Conservation (phyloP, 345 rosid species). For the Aurinia saxatilis region DNA sequence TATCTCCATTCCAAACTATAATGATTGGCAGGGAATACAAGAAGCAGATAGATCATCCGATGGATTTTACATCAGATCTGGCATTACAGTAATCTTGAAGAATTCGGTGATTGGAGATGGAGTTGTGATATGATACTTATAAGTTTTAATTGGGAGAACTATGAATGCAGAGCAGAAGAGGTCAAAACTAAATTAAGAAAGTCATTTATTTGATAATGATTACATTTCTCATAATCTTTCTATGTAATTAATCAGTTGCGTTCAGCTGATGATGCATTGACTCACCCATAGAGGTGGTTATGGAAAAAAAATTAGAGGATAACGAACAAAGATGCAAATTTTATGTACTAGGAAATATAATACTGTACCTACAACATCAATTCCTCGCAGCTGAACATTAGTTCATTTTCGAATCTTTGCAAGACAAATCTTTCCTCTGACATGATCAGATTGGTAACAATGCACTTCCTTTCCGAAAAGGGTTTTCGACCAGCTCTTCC, state of each 20-base stretch:
- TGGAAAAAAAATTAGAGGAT: background rate
- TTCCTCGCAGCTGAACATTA: conserved; percentile 69
- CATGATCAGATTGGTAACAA: conserved; percentile 56
- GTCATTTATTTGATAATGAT: conserved; percentile 1
- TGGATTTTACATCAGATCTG: conserved; percentile 83
- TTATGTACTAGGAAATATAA: conserved; percentile 7
- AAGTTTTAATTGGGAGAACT: conserved; percentile 19
- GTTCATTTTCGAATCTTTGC: conserved; percentile 82
- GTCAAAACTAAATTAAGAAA: background rate
- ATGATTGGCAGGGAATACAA: conserved; percentile 55
- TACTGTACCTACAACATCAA: conserved; percentile 22
- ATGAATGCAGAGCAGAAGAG: conserved; percentile 13
- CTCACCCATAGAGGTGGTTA: background rate
- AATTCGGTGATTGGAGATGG: conserved; percentile 65
- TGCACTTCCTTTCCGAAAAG: conserved; percentile 68
- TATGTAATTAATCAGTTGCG: background rate
- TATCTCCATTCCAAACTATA: background rate
- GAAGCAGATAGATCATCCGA: conserved; percentile 84
- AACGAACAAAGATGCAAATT: conserved; percentile 1
- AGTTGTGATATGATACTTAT: conserved; percentile 43
- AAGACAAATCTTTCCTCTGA: conserved; percentile 80
- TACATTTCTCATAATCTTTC: background rate
- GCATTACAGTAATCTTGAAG: conserved; percentile 53
- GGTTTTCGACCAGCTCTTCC: conserved; percentile 95
- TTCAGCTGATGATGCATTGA: background rate